Percentiles rank a stretch among this genome's conserved stretches.
Evolutionary conservation across 2,329 filamentous ascomycete genomes (phyloP).

Genomic region (Massarina eburnea): DNA sequence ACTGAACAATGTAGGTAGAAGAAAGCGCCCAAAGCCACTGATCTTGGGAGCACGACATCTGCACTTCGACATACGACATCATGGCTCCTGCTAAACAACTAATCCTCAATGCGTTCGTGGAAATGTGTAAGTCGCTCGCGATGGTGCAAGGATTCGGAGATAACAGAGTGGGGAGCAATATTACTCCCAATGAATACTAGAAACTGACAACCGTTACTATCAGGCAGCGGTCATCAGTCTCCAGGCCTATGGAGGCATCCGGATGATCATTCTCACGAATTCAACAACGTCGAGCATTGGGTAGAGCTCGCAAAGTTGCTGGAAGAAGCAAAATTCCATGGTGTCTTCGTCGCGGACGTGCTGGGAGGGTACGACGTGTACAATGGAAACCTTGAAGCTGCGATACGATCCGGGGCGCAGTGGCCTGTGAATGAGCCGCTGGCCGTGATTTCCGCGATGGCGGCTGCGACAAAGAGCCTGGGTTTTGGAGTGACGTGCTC

Average conservation of each 20-base stretch:
- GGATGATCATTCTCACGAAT: slow-evolving; percentile 62
- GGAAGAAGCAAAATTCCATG: slow-evolving; percentile 43
- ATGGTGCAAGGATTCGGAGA: slow-evolving; percentile 1
- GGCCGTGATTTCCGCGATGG: slow-evolving; percentile 66
- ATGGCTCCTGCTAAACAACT: slow-evolving; percentile 37
- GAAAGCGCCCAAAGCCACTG: slow-evolving; percentile 9
- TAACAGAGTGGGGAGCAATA: too few species aligned
- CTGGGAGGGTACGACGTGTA: slow-evolving; percentile 70
- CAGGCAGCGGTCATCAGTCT: slow-evolving; percentile 43
- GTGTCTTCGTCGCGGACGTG: slow-evolving; percentile 46
- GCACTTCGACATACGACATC: slow-evolving; percentile 13
- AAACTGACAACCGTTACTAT: not conserved
- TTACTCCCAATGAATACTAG: not conserved
- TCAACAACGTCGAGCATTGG: slow-evolving; percentile 46
- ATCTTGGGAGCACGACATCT: slow-evolving; percentile 19
- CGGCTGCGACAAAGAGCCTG: slow-evolving; percentile 66
- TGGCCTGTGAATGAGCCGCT: slow-evolving; percentile 73
- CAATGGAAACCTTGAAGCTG: slow-evolving; percentile 63
- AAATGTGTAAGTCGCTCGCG: slow-evolving; percentile 40
- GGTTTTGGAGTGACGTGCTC: slow-evolving; percentile 69
- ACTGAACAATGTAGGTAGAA: slow-evolving; percentile 2
- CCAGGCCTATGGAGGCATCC: slow-evolving; percentile 66
- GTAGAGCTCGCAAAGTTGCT: slow-evolving; percentile 42
- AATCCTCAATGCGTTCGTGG: slow-evolving; percentile 48
- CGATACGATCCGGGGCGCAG: slow-evolving; percentile 64